Evolutionary conservation across 129 eudicot genomes (phyloP).

Genomic region (Deinandra increscens): DNA sequence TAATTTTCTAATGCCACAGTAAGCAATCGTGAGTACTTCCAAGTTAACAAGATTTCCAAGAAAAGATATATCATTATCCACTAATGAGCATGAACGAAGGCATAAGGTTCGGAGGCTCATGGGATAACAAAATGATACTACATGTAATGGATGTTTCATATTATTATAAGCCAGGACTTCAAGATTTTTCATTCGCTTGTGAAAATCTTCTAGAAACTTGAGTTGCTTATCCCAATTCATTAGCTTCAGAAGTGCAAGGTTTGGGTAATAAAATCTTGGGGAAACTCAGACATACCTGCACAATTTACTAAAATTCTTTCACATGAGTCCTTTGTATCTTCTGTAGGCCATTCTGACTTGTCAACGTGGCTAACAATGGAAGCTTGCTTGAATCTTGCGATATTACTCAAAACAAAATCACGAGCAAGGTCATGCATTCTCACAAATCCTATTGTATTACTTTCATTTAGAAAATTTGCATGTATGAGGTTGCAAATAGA

Average conservation of each 20-base stretch:
- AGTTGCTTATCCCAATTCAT: not conserved
- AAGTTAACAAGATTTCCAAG: not conserved
- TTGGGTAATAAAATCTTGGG: not conserved
- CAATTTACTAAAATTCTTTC: not conserved
- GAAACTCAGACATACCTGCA: not conserved
- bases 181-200: not conserved
- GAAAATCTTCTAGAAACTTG: not conserved
- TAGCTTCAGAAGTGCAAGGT: not conserved
- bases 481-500: not conserved
- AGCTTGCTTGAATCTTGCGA: not conserved
- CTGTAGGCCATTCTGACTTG: not conserved
- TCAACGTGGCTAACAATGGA: not conserved
- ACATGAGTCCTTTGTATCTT: not conserved
- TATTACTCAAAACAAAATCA: not conserved
- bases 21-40: not conserved
- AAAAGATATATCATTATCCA: not conserved
- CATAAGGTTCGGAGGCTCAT: not conserved
- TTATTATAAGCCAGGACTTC: not conserved
- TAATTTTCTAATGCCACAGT: not conserved
- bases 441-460: not conserved
- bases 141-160: not conserved
- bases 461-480: not conserved
- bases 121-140: not conserved
- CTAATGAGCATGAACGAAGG: not conserved
- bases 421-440: not conserved